Evolutionary conservation across 2,329 filamentous ascomycete species (phyloP), one percentile per base, ranked within the genome.

Genomic region (Leptoxyphium fumago): DNA sequence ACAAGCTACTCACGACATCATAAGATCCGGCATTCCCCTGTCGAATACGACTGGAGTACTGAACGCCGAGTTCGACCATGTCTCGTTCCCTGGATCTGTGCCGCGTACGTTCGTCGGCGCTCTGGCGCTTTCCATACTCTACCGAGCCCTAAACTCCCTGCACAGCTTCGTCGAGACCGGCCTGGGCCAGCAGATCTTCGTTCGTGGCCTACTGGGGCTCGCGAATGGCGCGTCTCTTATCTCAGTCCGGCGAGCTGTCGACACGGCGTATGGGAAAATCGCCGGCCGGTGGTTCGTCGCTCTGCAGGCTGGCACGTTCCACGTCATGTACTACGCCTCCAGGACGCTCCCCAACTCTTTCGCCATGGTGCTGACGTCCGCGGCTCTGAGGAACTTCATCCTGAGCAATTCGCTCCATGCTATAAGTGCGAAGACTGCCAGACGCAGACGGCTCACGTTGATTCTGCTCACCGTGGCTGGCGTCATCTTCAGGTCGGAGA

Each of bases 321-420:
- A 98, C 64, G 67, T 94, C 48, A 73, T 91, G 48, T 98, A 86
- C 64, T 98, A 98, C 67, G 82, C 88, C 11, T 91, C 87, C 13
- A 74, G 91, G 48, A 91, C 87, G 2, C 67, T 98, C 51, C 91
- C 91, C 2, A 98, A 98, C 61, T 94, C 93, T 82, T 94, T 95
- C 64, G 88, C 91, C 15, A 91, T 96, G 66, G 77, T 78, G 9
- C 66, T 95, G 46, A 82, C 80, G 45, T 87, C 80, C 1, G 58
- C 83, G 39, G 80, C 83, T 6, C 67, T 77, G 40, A 61, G 68
- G 34, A 66, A 63, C 46, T 57, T 76, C 39, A 64, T 79, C 2
- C 67, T 73, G 13, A 67, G 68, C 32, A 61, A 65, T 32, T 53
- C 62, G 11, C 52, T 62, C 18, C 57, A 62, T 5, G 56, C 59